These are phyloP conservation scores for Oryza glumipatula DNA, from an alignment of 176 grass and related monocot genomes.

Conservation along the genomic window DNA sequence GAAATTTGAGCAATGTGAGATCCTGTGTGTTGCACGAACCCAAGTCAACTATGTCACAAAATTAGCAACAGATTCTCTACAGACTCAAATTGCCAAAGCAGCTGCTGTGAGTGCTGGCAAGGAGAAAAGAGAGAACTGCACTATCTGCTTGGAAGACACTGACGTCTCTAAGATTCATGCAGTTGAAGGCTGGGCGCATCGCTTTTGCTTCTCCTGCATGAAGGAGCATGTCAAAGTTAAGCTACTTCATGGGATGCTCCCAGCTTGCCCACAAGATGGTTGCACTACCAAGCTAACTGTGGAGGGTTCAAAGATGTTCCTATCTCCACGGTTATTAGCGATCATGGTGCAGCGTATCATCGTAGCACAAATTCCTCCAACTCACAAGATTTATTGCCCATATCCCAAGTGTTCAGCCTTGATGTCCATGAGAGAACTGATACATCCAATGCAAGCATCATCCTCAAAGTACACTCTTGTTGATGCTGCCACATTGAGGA, in stretches of 20 bases:
- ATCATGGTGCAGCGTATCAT: slow-evolving; percentile 69
- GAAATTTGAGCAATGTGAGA: slow-evolving; percentile 65
- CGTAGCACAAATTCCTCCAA: slow-evolving; percentile 66
- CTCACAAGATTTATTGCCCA: slow-evolving; percentile 79
- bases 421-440: slow-evolving; percentile 64
- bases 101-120: slow-evolving; percentile 25
- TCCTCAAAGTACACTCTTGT: slow-evolving; percentile 43
- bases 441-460: slow-evolving; percentile 45
- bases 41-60: slow-evolving; percentile 49
- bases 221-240: slow-evolving; percentile 77
- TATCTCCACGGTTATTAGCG: slow-evolving; percentile 46
- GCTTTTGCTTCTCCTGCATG: slow-evolving; percentile 87
- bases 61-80: slow-evolving; percentile 70
- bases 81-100: slow-evolving; percentile 57
- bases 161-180: slow-evolving; percentile 65
- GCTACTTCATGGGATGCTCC: slow-evolving; percentile 64
- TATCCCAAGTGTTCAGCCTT: slow-evolving; percentile 71
- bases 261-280: slow-evolving; percentile 69
- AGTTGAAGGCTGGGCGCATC: slow-evolving; percentile 61
- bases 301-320: slow-evolving; percentile 60
- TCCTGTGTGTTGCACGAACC: slow-evolving; percentile 39
- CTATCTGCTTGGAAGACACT: slow-evolving; percentile 74
- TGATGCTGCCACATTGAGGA: slow-evolving; percentile 56
- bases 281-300: slow-evolving; percentile 66
- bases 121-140: slow-evolving; percentile 64